phyloP scores from a whole-genome alignment of 805 yeast species.

The Myxozyma udenii region DNA sequence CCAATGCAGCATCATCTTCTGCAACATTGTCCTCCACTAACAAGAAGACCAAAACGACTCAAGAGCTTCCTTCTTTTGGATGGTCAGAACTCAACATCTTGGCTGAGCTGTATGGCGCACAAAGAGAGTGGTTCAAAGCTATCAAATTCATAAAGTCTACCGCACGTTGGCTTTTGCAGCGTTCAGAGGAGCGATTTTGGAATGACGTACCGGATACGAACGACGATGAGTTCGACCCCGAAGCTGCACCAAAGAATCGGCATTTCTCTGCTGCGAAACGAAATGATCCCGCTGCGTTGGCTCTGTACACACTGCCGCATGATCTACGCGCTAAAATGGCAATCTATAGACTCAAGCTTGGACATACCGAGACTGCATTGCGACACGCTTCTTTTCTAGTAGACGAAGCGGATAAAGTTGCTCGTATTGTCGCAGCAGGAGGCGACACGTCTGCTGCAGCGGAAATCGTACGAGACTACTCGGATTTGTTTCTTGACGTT shows the following conservation, averaged over 20 bases:
- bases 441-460: constrained; percentile 44
- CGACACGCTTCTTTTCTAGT: constrained; percentile 50
- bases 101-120: constrained; percentile 72
- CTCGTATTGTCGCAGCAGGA: constrained; percentile 26
- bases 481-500: constrained; percentile 73
- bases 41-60: constrained; percentile 50
- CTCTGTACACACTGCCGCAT: constrained; percentile 59
- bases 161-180: constrained; percentile 76
- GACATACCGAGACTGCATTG: constrained; percentile 66
- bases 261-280: constrained; percentile 36
- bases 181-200: constrained; percentile 68
- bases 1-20: constrained; percentile 43
- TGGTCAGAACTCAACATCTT: constrained; percentile 88
- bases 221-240: constrained; percentile 46
- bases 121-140: constrained; percentile 61
- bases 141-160: constrained; percentile 63
- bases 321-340: constrained; percentile 86
- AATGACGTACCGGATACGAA: constrained; percentile 59
- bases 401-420: constrained; percentile 12
- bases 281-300: constrained; percentile 6
- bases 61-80: constrained; percentile 49
- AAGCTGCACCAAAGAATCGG: constrained; percentile 27
- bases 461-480: constrained; percentile 55
- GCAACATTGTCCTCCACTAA: constrained; percentile 66
- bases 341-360: constrained; percentile 61